Base-by-base conservation (phyloP, 257 asterid genomes). In the Lycium barbarum region DNA sequence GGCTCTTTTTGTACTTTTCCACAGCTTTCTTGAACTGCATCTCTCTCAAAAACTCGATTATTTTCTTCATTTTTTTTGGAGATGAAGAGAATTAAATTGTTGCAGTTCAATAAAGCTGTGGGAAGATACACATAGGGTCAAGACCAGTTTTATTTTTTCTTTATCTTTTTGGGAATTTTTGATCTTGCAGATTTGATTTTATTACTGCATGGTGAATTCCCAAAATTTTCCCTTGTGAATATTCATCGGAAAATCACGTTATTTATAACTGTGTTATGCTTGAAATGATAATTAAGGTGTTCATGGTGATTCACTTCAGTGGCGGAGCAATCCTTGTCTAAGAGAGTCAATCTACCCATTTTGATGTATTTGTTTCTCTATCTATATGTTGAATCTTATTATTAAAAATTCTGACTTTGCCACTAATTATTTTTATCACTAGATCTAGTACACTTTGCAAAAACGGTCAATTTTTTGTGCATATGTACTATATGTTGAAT, bases 11-110 rank as follows among this genome's bases (percentile, higher is more conserved):
- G 88, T 95, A 82, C 87, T 90, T 87, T 95, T 94, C 98, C 98
- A 95, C 98, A 92, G 98, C 98, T 95, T 95, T 95, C 98, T 95
- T 95, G 98, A 95, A 95, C 98, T 93, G 98, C 94, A 83, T 86
- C 85, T 53, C 12, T 86, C 85, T 66, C 38, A 62, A 72, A 45
- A 72, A 58, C 43, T 80, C 87, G 1, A 15, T 49, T 33, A 1
- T 4, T 72, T 9, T 10, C 1, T 7, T 38, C 3, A 9, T 10
- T 15, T 10, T 18, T 33, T 53, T 26, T 13, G 15, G 87, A 83
- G 65, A 59, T 70, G 83, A 45, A 76, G 9, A 53, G 70, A 14
- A 9, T 70, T 70, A 17, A 45, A 51, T n/a, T 53, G 45, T 58
- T 82, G 95, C 85, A 83, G 98, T 95, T 95, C 98, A 95, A 93